These are phyloP conservation scores for Echinochloa phyllopogon DNA, from an alignment of 176 grass and related monocot genomes.

Conservation along the genomic window DNA sequence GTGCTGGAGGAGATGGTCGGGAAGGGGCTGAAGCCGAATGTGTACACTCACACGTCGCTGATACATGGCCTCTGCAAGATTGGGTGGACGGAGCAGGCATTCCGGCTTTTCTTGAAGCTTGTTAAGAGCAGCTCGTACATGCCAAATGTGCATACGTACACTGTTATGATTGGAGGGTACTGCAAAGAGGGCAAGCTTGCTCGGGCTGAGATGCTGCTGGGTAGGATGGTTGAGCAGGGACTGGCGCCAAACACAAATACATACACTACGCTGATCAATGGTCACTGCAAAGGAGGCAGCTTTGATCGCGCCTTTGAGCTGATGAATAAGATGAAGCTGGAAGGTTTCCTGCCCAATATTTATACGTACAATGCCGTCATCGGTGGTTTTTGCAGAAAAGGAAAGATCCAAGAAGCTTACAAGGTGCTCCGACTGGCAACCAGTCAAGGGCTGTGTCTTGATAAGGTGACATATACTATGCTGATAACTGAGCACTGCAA, in stretches of 20 bases:
- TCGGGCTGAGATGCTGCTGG: conserved; percentile 84
- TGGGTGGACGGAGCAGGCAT: conserved; percentile 86
- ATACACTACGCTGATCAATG: conserved; percentile 68
- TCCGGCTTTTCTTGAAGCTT: conserved; percentile 90
- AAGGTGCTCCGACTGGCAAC: conserved; percentile 63
- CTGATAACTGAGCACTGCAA: conserved; percentile 83
- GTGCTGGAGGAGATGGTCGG: conserved; percentile 88
- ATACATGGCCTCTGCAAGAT: conserved; percentile 91
- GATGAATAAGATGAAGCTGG: conserved; percentile 66
- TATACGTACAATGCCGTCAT: conserved; percentile 84
- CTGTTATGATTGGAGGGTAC: conserved; percentile 86
- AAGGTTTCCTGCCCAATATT: conserved; percentile 75
- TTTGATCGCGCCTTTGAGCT: conserved; percentile 67
- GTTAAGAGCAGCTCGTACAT: conserved; percentile 77
- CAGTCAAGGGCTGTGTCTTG: conserved; percentile 62
- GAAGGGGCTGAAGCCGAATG: conserved; percentile 76
- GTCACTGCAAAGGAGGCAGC: conserved; percentile 72
- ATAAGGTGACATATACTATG: conserved; percentile 87
- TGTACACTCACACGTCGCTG: conserved; percentile 79
- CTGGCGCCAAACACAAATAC: conserved; percentile 83
- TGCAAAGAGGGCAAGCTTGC: conserved; percentile 82
- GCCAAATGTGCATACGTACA: conserved; percentile 85
- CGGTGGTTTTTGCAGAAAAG: conserved; percentile 76
- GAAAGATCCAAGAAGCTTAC: conserved; percentile 78
- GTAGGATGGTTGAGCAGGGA: conserved; percentile 78